Percentiles rank a stretch among this genome's conserved stretches.
These are phyloP conservation scores for Nannochloris sp. DNA, from an alignment of 139 green algal genomes.

Conservation along the genomic window DNA sequence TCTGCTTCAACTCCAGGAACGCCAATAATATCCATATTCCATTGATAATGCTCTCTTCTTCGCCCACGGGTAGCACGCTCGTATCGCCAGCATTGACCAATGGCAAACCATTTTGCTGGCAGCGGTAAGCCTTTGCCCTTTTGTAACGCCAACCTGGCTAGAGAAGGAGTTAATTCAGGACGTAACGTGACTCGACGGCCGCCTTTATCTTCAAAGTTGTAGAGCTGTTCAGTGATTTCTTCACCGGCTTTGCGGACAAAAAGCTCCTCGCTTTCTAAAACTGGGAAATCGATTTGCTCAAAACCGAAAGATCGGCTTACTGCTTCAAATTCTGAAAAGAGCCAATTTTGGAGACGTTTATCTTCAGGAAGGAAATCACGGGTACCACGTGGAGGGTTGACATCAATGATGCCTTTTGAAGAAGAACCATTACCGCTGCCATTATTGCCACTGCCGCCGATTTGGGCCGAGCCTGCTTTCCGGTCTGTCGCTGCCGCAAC, in stretches of 20 bases:
- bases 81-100: constrained; percentile 94
- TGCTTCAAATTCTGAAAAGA: constrained; percentile 77
- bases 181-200: constrained; percentile 77
- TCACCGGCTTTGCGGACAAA: constrained; percentile 96
- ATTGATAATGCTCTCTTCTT: constrained; percentile 96
- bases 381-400: constrained; percentile 63
- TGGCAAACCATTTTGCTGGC: constrained; percentile 94
- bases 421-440: neutral
- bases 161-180: constrained; percentile 92
- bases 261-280: constrained; percentile 95
- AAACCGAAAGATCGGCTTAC: constrained; percentile 77
- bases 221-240: constrained; percentile 97
- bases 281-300: constrained; percentile 90
- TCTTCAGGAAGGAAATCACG: constrained; percentile 94
- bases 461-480: constrained; percentile 15
- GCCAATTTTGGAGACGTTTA: constrained; percentile 85
- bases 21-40: constrained; percentile 97
- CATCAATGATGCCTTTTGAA: constrained; percentile 39
- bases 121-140: constrained; percentile 59
- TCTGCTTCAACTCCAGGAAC: constrained; percentile 82
- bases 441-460: neutral
- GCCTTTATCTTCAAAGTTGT: constrained; percentile 98
- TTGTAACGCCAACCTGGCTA: constrained; percentile 71
- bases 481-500: constrained; percentile 15
- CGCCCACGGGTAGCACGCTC: constrained; percentile 88